Evolutionary conservation across 1,139 yeast genomes (phyloP).

Genomic region (Yamadazyma buinensis): DNA sequence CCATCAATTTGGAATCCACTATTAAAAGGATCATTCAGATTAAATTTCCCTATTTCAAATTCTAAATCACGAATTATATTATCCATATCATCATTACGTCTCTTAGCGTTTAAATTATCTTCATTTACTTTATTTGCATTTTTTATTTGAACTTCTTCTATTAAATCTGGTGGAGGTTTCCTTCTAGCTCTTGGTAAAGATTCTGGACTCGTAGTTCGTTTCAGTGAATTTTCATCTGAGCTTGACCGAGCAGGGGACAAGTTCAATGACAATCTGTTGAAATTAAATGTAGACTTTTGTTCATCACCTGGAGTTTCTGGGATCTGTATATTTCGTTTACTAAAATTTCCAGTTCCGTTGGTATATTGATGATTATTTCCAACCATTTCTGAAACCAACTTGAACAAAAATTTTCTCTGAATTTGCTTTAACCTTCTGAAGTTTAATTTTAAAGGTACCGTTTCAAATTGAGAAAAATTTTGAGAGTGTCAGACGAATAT

Average conservation of each 20-base stretch:
- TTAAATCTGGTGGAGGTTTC: slow-evolving; percentile 12
- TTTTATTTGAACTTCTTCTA: slow-evolving; percentile 4
- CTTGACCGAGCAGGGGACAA: background rate
- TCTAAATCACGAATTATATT: slow-evolving; percentile 11
- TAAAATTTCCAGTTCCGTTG: too few relatives aligned
- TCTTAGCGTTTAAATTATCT: slow-evolving; percentile 1
- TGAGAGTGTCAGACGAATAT: too few relatives aligned
- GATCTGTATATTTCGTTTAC: too few relatives aligned
- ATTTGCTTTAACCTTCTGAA: too few relatives aligned
- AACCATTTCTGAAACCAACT: too few relatives aligned
- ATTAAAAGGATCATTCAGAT: background rate
- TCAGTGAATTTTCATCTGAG: background rate
- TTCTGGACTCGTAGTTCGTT: slow-evolving; percentile 1
- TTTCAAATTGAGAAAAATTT: slow-evolving; percentile 1
- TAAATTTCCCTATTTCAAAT: slow-evolving; percentile 8
- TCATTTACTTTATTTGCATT: slow-evolving; percentile 5
- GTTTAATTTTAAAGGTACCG: too few relatives aligned
- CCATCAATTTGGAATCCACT: background rate
- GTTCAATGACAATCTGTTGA: slow-evolving; percentile 4
- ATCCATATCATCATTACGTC: slow-evolving; percentile 6
- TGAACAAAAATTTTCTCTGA: too few relatives aligned
- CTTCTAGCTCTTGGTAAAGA: slow-evolving; percentile 5
- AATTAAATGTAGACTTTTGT: slow-evolving; percentile 1
- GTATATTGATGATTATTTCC: too few relatives aligned
- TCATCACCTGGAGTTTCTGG: background rate